phyloP scores from a whole-genome alignment of 2,329 filamentous ascomycete genomes.

The Hymenoscyphus albidus region DNA sequence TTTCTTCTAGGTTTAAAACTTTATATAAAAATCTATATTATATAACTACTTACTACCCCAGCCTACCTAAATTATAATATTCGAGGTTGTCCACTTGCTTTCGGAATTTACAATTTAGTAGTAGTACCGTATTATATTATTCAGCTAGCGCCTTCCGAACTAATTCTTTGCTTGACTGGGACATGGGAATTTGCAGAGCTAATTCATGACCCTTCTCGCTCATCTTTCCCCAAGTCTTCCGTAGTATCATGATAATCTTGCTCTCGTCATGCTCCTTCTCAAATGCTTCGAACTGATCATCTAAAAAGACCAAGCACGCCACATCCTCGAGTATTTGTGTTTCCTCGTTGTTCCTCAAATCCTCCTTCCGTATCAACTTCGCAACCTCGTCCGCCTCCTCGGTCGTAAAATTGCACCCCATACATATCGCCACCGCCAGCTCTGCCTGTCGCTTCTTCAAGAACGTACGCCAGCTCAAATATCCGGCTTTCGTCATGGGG shows the following conservation, averaged over 20 bases:
- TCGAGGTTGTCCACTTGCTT: too few relatives aligned
- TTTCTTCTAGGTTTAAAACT: too few relatives aligned
- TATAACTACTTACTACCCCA: too few relatives aligned
- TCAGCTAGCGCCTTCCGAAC: constrained; percentile 59
- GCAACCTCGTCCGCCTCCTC: constrained; percentile 61
- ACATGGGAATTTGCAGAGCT: constrained; percentile 63
- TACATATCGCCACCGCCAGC: constrained; percentile 52
- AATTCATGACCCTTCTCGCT: constrained; percentile 56
- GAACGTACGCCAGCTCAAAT: constrained; percentile 74
- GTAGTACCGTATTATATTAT: constrained; percentile 7
- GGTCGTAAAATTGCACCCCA: constrained; percentile 35
- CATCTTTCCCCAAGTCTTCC: constrained; percentile 78
- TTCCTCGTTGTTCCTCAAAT: constrained; percentile 60
- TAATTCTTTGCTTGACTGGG: constrained; percentile 57
- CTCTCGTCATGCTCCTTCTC: constrained; percentile 69
- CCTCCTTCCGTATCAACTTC: constrained; percentile 75
- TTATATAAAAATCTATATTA: too few relatives aligned
- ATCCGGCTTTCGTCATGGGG: constrained; percentile 71
- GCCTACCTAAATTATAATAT: too few relatives aligned
- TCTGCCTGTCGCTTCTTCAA: constrained; percentile 69
- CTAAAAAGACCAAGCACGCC: constrained; percentile 81
- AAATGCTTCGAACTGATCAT: constrained; percentile 82
- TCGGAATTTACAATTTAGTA: too few relatives aligned
- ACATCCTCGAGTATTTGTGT: constrained; percentile 79
- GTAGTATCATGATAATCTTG: constrained; percentile 68